Conservation (phyloP, 2,329 filamentous ascomycete species). For the Chaetomiaceae sp. region DNA sequence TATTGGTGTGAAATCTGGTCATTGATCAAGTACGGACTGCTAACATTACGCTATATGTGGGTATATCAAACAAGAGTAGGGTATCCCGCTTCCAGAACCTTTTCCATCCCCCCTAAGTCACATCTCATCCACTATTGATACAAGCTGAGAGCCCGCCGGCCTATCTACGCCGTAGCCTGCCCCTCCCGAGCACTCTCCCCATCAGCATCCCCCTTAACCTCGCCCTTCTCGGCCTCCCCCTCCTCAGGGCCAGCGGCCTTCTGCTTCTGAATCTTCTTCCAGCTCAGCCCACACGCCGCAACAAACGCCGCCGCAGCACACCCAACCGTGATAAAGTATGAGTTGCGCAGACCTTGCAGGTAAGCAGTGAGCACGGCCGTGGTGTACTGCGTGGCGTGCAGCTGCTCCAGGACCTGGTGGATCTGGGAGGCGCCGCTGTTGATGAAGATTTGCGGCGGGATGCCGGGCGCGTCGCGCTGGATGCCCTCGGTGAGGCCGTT, state of each 20-base stretch:
- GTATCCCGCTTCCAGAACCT: neutral
- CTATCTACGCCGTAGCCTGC: neutral
- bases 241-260: neutral
- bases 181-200: neutral
- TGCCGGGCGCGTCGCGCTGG: constrained; percentile 36
- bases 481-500: constrained; percentile 57
- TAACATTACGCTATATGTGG: neutral
- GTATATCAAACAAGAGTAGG: neutral
- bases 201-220: neutral
- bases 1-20: too few relatives aligned
- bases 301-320: constrained; percentile 45
- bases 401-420: constrained; percentile 37
- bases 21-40: too few relatives aligned
- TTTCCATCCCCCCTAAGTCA: neutral
- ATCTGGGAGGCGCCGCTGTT: constrained; percentile 51
- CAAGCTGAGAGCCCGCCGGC: neutral
- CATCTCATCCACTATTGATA: neutral
- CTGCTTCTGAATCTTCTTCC: constrained; percentile 50
- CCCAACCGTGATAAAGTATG: constrained; percentile 49
- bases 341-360: constrained; percentile 45
- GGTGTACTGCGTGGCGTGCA: constrained; percentile 40
- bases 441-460: constrained; percentile 47
- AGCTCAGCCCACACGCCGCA: constrained; percentile 41
- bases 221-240: constrained; percentile 7
- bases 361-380: constrained; percentile 45